Base-by-base conservation (phyloP, 2,329 filamentous ascomycete genomes). In the Colletotrichum viniferum region DNA sequence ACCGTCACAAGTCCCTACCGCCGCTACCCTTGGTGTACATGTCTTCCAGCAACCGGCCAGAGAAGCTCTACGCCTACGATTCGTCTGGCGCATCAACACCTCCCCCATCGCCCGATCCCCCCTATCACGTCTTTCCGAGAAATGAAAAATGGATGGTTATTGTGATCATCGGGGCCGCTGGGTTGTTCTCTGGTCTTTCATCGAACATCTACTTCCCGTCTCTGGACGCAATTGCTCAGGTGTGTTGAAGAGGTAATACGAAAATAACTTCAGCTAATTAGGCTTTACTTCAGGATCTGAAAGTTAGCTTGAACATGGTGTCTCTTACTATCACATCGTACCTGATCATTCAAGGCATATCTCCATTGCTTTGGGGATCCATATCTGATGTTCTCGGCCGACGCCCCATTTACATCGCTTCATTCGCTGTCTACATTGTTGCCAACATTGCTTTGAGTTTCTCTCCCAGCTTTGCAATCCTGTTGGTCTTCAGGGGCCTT, bases 181-280 rank as follows among this genome's bases (percentile, higher is more conserved):
- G 86, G 1, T 81, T 90, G 30, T 90, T 91, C 81, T 90, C 88
- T 4, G 89, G 89, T 2, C 77, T 88, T 16, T 87, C 88, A 4
- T 86, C 86, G 34, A 89, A 87, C 73, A 89, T 91, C 64, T 90
- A 90, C 80, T 84, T 88, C 64, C 87, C 88, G 1, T 83, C 86
- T 1, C 76, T 89, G 6, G 81, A 84, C 62, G 76, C 81, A 3
- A 83, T 88, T 18, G 81, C 85, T 7, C 72, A 78, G 69, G 84
- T 83, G 74, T 38, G 76, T 56, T 13, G 5, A 2, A n/a, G 7
- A 18, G 13, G 0, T 4, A 0, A 4, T 9, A 7, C 12, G 21
- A 58, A 21, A 9, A 1, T 1, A 21, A 21, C 43, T 30, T 24
- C 14, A 14, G 4, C 12, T 26, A 13, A 30, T n/a, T 12, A n/a